Evolutionary conservation across 257 asterid genomes (phyloP).

Genomic region (Henckelia pumila): DNA sequence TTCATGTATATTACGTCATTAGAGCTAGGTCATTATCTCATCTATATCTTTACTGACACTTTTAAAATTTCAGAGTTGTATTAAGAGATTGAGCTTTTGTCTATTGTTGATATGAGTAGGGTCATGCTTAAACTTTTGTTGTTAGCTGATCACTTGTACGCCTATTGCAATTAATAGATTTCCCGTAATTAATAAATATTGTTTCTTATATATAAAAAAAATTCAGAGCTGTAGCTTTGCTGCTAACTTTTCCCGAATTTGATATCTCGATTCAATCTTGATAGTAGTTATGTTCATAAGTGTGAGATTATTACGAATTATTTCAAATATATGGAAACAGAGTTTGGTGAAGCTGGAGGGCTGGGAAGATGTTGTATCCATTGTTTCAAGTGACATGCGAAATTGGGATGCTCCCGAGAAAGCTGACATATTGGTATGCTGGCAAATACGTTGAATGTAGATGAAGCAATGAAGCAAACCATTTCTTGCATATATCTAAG

Average conservation of each 20-base stretch:
- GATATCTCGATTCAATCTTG: constrained; percentile 13
- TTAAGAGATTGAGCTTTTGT: no score
- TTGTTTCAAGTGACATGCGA: constrained; percentile 93
- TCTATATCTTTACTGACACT: background rate
- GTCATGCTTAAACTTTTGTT: no score
- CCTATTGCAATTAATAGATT: no score
- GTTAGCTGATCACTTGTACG: no score
- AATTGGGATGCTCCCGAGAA: constrained; percentile 91
- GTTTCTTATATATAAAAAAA: no score
- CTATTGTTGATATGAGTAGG: no score
- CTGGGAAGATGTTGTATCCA: constrained; percentile 80
- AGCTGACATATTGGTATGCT: constrained; percentile 89
- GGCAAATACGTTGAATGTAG: constrained; percentile 1
- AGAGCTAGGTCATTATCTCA: background rate
- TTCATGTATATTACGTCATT: background rate
- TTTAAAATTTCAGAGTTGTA: background rate
- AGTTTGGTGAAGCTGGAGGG: constrained; percentile 94
- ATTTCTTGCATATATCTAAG: background rate
- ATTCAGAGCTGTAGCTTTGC: background rate
- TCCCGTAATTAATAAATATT: no score
- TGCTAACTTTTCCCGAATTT: background rate
- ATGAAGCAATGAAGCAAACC: background rate
- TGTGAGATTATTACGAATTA: constrained; percentile 11
- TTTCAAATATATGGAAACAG: constrained; percentile 41
- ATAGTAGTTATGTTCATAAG: constrained; percentile 13